Conservation (phyloP, 2,329 filamentous ascomycete genomes). For the Cladophialophora yegresii region DNA sequence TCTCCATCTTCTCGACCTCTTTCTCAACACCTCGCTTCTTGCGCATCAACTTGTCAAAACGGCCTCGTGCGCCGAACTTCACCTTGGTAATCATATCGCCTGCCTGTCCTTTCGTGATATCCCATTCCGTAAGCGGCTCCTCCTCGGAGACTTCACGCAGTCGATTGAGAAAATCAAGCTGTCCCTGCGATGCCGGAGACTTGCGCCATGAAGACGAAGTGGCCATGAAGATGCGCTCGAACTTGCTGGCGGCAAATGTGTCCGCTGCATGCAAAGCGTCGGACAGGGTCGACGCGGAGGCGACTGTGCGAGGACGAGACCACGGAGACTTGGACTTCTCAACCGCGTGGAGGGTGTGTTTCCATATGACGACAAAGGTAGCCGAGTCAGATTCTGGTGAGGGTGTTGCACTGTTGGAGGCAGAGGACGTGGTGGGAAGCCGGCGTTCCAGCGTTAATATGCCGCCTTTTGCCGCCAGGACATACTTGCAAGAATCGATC, state of each 20-base stretch:
- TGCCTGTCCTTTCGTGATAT: slow-evolving; percentile 77
- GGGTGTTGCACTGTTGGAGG: neutral
- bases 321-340: slow-evolving; percentile 55
- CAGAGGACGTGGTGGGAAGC: slow-evolving; percentile 3
- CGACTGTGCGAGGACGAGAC: slow-evolving; percentile 68
- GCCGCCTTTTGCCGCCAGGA: slow-evolving; percentile 67
- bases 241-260: slow-evolving; percentile 70
- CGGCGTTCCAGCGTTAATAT: slow-evolving; percentile 56
- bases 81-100: slow-evolving; percentile 91
- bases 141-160: slow-evolving; percentile 44
- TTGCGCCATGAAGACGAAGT: slow-evolving; percentile 70
- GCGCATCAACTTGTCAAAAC: slow-evolving; percentile 59
- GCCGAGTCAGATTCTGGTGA: neutral
- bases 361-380: slow-evolving; percentile 33
- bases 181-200: slow-evolving; percentile 59
- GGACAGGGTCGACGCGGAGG: slow-evolving; percentile 64
- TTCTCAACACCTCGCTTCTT: slow-evolving; percentile 52
- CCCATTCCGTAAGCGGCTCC: slow-evolving; percentile 51
- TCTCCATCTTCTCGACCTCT: slow-evolving; percentile 41
- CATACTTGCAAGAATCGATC: slow-evolving; percentile 67
- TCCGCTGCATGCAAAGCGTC: slow-evolving; percentile 84
- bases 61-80: slow-evolving; percentile 74
- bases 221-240: slow-evolving; percentile 67
- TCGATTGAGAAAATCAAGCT: slow-evolving; percentile 49
- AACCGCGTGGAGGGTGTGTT: slow-evolving; percentile 31